Base-by-base conservation (phyloP, 805 yeast species). In the Candida coleopterorum region DNA sequence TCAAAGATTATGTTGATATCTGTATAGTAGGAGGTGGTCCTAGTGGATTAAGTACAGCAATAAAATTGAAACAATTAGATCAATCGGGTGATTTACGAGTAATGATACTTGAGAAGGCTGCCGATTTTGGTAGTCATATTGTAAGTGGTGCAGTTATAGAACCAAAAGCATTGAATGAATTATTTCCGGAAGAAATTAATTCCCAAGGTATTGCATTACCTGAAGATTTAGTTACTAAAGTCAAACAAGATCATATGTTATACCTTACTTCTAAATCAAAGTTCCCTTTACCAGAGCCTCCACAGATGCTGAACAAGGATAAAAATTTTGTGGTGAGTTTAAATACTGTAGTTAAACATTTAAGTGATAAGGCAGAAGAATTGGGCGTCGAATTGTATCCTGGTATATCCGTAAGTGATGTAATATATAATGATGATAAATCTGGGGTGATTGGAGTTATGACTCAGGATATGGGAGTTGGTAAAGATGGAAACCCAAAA, bases 11-110 rank as follows among this genome's bases (percentile, higher is more conserved):
- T 22, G 96, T 86, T 18, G 98, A 93, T 58, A 95, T 93, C 16
- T 85, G 95, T 51, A 87, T 93, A 35, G 95, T 93, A 2, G 98
- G 98, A 29, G 97, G 95, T 24, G 98, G 98, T 0, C 97, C 97
- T 6, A 94, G 97, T 1, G 98, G 98, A 3, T 66, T 93, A 34
- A 89, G 96, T 1, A 82, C 98, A 2, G 97, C 97, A 9, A 93
- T 93, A 44, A 74, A 75, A 47, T 67, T 87, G 40, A 93, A 93
- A 58, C 96, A 89, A 56, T 62, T 90, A 24, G 96, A 89, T 52
- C 64, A 72, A 1, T 64, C 64, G 17, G 83, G 85, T 15, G 83
- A 79, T 34, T 62, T 87, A 34, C 70, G 98, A 42, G 95, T 93
- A 24, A 83, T 93, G 8, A 87, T 93, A 1, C 64, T 93, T 26